Percentiles rank a stretch among this genome's conserved stretches.
These are phyloP conservation scores for Nyssa sinensis DNA, from an alignment of 148 eudicot species.

Conservation along the genomic window DNA sequence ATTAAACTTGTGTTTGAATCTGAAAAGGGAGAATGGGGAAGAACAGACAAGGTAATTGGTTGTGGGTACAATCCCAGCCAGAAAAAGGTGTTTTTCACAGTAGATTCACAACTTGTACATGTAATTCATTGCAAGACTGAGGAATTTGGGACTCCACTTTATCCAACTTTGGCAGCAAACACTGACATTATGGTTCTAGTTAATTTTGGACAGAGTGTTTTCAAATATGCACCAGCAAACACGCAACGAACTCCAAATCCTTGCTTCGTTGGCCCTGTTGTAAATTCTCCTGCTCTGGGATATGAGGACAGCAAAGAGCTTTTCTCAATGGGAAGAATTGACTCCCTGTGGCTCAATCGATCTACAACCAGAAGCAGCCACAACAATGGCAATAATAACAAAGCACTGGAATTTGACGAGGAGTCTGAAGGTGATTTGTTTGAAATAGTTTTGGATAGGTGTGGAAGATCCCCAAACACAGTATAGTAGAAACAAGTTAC, in stretches of 20 bases:
- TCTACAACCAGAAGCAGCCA: slow-evolving; percentile 25
- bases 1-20: slow-evolving; percentile 55
- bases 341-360: slow-evolving; percentile 57
- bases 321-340: slow-evolving; percentile 84
- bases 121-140: slow-evolving; percentile 69
- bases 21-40: slow-evolving; percentile 58
- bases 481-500: neutral
- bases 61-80: slow-evolving; percentile 78
- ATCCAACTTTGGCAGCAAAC: slow-evolving; percentile 71
- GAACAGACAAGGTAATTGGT: slow-evolving; percentile 55
- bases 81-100: slow-evolving; percentile 74
- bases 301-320: slow-evolving; percentile 83
- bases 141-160: slow-evolving; percentile 63
- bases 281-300: slow-evolving; percentile 42
- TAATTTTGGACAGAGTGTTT: slow-evolving; percentile 76
- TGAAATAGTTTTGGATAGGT: slow-evolving; percentile 65
- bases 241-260: slow-evolving; percentile 70
- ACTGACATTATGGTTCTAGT: slow-evolving; percentile 42
- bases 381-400: slow-evolving; percentile 22
- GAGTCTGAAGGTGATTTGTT: slow-evolving; percentile 79
- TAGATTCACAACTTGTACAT: slow-evolving; percentile 63
- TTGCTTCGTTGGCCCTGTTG: slow-evolving; percentile 55
- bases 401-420: slow-evolving; percentile 37
- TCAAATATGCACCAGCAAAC: slow-evolving; percentile 60
- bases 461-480: slow-evolving; percentile 38